Base-by-base conservation (phyloP, 139 green algal genomes). In the Pleodorina starrii region DNA sequence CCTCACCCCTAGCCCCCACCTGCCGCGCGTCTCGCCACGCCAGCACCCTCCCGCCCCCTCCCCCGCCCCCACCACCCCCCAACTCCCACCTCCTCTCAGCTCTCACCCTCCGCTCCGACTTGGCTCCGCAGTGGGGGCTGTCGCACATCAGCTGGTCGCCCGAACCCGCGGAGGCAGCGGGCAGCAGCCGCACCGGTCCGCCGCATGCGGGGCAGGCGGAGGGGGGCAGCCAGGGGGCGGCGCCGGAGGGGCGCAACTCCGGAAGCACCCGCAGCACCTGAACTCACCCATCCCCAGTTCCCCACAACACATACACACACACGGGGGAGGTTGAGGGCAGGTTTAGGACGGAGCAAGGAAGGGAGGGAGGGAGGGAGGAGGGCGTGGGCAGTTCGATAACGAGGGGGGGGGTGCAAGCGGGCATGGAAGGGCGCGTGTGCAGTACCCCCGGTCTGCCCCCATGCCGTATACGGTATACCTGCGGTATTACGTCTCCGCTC, bases 401-500 rank as follows among this genome's bases (percentile, higher is more conserved):
- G n/a, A n/a, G n/a, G n/a, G n/a, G n/a, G n/a, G n/a, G n/a, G n/a
- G n/a, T n/a, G n/a, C n/a, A n/a, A n/a, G n/a, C n/a, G n/a, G n/a
- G n/a, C n/a, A n/a, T n/a, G n/a, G n/a, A n/a, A n/a, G n/a, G n/a
- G n/a, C n/a, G n/a, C n/a, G n/a, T n/a, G n/a, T n/a, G n/a, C n/a
- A n/a, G n/a, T n/a, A n/a, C n/a, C n/a, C n/a, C n/a, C n/a, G n/a
- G n/a, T n/a, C n/a, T n/a, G n/a, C n/a, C n/a, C n/a, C n/a, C n/a
- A n/a, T n/a, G n/a, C n/a, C n/a, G n/a, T n/a, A n/a, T n/a, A n/a
- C n/a, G n/a, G n/a, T n/a, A n/a, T 51, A 94, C 89, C 89, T 96
- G 91, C 10, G 94, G 94, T 44, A 96, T 95, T 76, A 96, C 93
- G 72, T 96, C 94, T 5, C 94, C 94, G 12, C 88, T 86, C 27